Conservation (phyloP, 2,329 filamentous ascomycete species). For the Calonectria henricotiae region DNA sequence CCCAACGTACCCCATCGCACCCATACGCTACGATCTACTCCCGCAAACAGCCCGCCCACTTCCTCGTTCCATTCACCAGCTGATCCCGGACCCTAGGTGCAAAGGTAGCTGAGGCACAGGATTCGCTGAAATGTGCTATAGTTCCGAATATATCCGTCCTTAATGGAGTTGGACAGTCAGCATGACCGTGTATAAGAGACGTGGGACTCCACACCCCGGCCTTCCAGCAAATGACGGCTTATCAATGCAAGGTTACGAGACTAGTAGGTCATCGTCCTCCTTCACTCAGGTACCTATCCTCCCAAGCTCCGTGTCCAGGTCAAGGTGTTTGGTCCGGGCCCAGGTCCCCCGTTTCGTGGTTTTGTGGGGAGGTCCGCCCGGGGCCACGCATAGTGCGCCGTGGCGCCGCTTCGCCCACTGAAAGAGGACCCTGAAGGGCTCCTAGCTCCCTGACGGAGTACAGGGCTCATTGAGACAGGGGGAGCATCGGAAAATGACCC, state of each 20-base stretch:
- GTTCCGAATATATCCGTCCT: background rate
- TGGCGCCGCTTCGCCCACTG: constrained; percentile 36
- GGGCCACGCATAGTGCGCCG: constrained; percentile 28
- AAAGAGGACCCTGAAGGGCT: constrained; percentile 18
- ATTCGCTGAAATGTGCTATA: background rate
- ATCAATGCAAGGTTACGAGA: constrained; percentile 12
- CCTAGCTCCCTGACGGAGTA: constrained; percentile 10
- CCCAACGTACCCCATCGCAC: constrained; percentile 23
- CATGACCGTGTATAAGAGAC: constrained; percentile 14
- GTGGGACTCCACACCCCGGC: background rate
- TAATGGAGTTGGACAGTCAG: constrained; percentile 22
- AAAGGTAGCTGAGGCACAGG: constrained; percentile 11
- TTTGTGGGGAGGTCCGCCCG: constrained; percentile 33
- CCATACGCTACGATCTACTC: constrained; percentile 21
- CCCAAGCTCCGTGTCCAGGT: constrained; percentile 11
- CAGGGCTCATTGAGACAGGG: constrained; percentile 15
- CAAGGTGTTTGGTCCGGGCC: constrained; percentile 22
- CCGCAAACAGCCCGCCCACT: constrained; percentile 30
- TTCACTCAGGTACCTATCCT: constrained; percentile 5
- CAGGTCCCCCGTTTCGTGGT: constrained; percentile 23
- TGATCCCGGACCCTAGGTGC: constrained; percentile 17
- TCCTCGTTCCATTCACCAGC: constrained; percentile 14
- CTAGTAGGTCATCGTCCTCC: background rate
- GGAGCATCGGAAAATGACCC: constrained; percentile 5
- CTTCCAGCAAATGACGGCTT: constrained; percentile 1